Evolutionary conservation across 495 filamentous ascomycete genomes (phyloP), one percentile per base, ranked within the genome.

Genomic region (Penicillium fimorum): DNA sequence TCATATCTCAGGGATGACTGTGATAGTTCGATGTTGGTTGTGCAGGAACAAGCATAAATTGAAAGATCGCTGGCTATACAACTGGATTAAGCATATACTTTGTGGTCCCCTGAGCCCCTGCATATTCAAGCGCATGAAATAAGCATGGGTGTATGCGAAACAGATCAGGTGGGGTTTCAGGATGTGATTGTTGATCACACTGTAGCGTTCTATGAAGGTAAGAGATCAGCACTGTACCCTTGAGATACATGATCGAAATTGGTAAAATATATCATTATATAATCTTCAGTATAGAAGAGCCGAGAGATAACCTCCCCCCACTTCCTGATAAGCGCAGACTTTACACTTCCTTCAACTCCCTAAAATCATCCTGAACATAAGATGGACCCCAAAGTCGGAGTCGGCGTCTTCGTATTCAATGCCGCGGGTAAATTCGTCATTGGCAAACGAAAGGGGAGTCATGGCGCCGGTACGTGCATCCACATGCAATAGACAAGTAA

Each of bases 401-500:
- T 76, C 33, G 70, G 49, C 0, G 69, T 70, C 30, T 74, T 76
- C 38, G 52, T 68, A 37, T 15, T 69, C 27, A 75, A 70, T 17
- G 4, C 45, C 9, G 40, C 65, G 8, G 69, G 66, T 13, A 53
- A 74, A 45, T 69, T 76, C 42, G 24, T 76, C 43, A 37, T 75
- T 0, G 74, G 74, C 17, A 51, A 68, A 44, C 47, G 74, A 33
- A 65, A 69, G 50, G 72, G 72, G 25, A 74, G 70, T 44, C 68
- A 67, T 48, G 74, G 74, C 27, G 66, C 74, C 13, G 67, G 74
- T 74, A 47, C 44, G 60, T 57, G 24, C 10, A 33, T 24, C 18
- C 37, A 22, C 17, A 30, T 35, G 20, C 30, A 20, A 32, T 11
- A 7, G 1, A 22, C 15, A 37, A 37, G 13, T 13, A 25, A 47